Evolutionary conservation across 1,284 basidiomycete species (phyloP).

Genomic region (Mycena citricolor): DNA sequence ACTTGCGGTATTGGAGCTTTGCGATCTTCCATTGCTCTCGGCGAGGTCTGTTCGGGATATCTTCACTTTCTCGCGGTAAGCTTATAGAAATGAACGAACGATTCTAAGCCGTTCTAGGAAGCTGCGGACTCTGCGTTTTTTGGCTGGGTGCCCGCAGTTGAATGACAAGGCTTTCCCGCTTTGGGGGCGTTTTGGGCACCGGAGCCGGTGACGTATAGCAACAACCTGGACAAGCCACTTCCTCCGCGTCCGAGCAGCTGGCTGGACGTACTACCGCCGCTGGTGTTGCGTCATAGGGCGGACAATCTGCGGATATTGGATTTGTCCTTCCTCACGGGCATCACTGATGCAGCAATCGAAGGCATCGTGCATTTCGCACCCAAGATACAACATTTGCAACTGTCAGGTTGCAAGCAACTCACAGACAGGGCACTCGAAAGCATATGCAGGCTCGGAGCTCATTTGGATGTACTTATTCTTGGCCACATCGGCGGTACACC

Average conservation of each 20-base stretch:
- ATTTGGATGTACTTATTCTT: slow-evolving; percentile 81
- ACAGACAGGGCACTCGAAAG: slow-evolving; percentile 74
- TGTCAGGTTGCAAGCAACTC: slow-evolving; percentile 81
- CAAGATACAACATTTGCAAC: slow-evolving; percentile 73
- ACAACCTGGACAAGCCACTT: slow-evolving; percentile 46
- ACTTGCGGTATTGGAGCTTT: slow-evolving; percentile 84
- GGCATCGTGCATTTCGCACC: slow-evolving; percentile 82
- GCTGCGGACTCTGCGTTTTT: slow-evolving; percentile 73
- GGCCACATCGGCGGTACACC: slow-evolving; percentile 77
- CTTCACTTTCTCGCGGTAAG: slow-evolving; percentile 71
- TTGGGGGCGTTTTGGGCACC: slow-evolving; percentile 27
- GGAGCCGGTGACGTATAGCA: slow-evolving; percentile 24
- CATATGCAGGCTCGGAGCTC: slow-evolving; percentile 72
- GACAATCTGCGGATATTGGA: slow-evolving; percentile 78
- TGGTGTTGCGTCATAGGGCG: slow-evolving; percentile 59
- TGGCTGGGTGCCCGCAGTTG: slow-evolving; percentile 70
- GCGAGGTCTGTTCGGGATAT: slow-evolving; percentile 74
- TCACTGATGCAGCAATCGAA: slow-evolving; percentile 80
- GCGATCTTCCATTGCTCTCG: slow-evolving; percentile 71
- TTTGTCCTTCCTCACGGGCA: slow-evolving; percentile 66
- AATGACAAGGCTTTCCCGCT: slow-evolving; percentile 82
- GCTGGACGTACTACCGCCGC: slow-evolving; percentile 57
- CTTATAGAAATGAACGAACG: slow-evolving; percentile 3
- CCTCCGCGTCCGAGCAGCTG: slow-evolving; percentile 55
- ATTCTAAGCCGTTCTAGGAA: slow-evolving; percentile 40